phyloP scores from a whole-genome alignment of 148 eudicot genomes.

The Nepenthes mirabilis region DNA sequence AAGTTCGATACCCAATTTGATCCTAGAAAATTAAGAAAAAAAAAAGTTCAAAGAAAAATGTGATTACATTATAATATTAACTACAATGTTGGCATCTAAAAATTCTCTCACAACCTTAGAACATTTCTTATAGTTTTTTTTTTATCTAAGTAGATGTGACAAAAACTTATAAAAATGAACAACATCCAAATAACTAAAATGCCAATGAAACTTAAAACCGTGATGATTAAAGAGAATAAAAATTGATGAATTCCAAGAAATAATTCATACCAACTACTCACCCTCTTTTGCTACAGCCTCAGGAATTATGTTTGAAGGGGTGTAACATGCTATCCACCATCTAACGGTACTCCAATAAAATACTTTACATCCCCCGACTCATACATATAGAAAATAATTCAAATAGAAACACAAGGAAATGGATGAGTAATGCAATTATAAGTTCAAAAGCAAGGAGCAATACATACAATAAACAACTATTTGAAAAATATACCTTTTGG shows the following conservation, averaged over 20 bases:
- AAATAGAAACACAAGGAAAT: too few species aligned
- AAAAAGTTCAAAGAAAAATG: too few species aligned
- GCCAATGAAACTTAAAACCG: not conserved
- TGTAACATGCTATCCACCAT: constrained; percentile 74
- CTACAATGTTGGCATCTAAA: constrained; percentile 93
- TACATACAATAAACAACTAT: too few species aligned
- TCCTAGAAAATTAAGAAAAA: too few species aligned
- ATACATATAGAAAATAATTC: not conserved
- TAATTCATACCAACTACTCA: constrained; percentile 40
- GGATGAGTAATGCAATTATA: too few species aligned
- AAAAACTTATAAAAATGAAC: constrained; percentile 2
- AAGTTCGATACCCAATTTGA: too few species aligned
- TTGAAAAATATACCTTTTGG: constrained; percentile 46
- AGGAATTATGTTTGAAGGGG: constrained; percentile 80
- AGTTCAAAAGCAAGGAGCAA: not conserved
- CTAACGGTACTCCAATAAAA: constrained; percentile 50
- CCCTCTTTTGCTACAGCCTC: constrained; percentile 57
- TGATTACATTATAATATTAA: not conserved
- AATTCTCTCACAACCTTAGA: constrained; percentile 82
- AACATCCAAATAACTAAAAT: not conserved
- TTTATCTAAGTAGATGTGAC: constrained; percentile 41
- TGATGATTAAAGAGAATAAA: not conserved
- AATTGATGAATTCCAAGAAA: not conserved
- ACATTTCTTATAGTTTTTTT: constrained; percentile 86
- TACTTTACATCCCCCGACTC: constrained; percentile 75